Evolutionary conservation across 345 rosid genomes (phyloP), one percentile per base, ranked within the genome.

Genomic region (Ceriops zippeliana): DNA sequence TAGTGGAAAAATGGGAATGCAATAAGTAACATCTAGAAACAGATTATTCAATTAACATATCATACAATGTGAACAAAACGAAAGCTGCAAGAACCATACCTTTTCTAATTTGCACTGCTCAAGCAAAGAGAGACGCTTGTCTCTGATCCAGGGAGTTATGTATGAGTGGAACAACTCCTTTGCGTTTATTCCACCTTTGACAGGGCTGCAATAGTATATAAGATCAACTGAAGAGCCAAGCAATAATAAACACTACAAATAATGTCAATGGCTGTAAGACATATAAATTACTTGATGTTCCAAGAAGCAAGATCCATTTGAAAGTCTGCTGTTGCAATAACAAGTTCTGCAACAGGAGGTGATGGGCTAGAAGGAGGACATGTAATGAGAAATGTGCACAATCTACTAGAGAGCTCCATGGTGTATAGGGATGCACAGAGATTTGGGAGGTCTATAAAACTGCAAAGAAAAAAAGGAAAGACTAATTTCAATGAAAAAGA

Each of bases 401-500:
- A 51, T 35, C 78, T 63, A 27, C 2, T 57, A 42, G 58, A 63
- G 17, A 75, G 78, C 6, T 75, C 78, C 65, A 69, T 27, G 37
- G 61, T 69, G 13, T 75, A 75, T 47, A 75, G 32, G 52, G 73
- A 52, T 26, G 73, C 78, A 46, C 70, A 75, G 1, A 75, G 60
- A 63, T 69, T 75, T 63, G 78, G 73, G 32, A 75, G 73, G 47
- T 75, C 78, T 58, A 75, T 57, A 37, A 75, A 75, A 69, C 78
- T 75, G 70, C 62, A 38, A 30, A 27, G 51, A 35, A 4, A 7
- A 74, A 24, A 19, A 31, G 0, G 11, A 27, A 30, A 37, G n/a
- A 67, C 2, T 34, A 7, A 34, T 24, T 4, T 26, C 13, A 49
- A 61, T 35, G 60, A 58, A 52, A 62, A 17, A 35, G 20, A 26